phyloP scores from a whole-genome alignment of 768 basidiomycete genomes.

The Lactarius quietus region DNA sequence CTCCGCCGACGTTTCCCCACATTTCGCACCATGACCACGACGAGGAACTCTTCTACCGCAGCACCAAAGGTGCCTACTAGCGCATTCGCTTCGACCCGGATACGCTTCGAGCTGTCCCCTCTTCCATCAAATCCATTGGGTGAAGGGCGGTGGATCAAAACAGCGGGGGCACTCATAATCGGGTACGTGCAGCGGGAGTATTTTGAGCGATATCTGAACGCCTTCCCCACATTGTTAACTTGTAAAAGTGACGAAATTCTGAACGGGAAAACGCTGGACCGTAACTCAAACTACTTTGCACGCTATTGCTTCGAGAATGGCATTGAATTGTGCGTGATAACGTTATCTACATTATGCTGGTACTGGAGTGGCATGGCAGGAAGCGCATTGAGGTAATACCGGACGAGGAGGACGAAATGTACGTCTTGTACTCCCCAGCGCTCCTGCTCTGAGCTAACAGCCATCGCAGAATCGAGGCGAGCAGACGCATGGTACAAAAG shows the following conservation, averaged over 20 bases:
- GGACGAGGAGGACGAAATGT: slow-evolving; percentile 91
- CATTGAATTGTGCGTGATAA: slow-evolving; percentile 57
- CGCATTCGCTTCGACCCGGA: slow-evolving; percentile 8
- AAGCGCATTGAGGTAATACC: slow-evolving; percentile 89
- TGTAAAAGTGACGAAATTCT: slow-evolving; percentile 76
- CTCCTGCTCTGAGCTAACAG: slow-evolving; percentile 63
- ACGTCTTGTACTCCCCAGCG: slow-evolving; percentile 29
- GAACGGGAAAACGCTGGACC: slow-evolving; percentile 85
- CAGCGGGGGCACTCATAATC: slow-evolving; percentile 72
- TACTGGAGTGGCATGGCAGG: slow-evolving; percentile 39
- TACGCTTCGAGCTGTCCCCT: slow-evolving; percentile 50
- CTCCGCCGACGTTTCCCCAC: not conserved
- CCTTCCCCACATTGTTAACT: not conserved
- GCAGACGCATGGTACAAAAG: slow-evolving; percentile 67
- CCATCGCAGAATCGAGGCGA: slow-evolving; percentile 69
- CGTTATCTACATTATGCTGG: slow-evolving; percentile 25
- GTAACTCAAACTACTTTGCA: slow-evolving; percentile 84
- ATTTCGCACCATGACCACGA: slow-evolving; percentile 6
- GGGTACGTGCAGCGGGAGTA: slow-evolving; percentile 43
- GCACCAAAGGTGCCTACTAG: not conserved
- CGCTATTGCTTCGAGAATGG: slow-evolving; percentile 87
- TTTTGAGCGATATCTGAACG: not conserved
- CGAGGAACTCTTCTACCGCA: not conserved
- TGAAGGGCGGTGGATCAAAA: slow-evolving; percentile 64
- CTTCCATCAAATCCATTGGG: slow-evolving; percentile 66